Evolutionary conservation across 176 grass and related monocot species (phyloP).

Genomic region (Musa beccarii): DNA sequence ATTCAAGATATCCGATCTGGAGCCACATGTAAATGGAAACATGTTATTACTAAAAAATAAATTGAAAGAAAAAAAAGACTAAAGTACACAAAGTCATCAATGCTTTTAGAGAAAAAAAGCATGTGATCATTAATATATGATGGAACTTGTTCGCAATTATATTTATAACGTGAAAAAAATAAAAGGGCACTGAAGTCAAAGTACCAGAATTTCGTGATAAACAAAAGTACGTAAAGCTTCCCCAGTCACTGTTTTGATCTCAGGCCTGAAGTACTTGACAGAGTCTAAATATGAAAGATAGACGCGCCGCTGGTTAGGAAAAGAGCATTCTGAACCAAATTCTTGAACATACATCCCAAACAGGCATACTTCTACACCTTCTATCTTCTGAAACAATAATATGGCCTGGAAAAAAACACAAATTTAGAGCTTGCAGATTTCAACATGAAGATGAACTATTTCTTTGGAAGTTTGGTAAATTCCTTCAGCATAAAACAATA

Average conservation of each 20-base stretch:
- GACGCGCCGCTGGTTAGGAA: slow-evolving; percentile 79
- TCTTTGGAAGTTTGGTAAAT: not conserved
- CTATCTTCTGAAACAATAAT: slow-evolving; percentile 97
- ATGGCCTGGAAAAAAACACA: slow-evolving; percentile 60
- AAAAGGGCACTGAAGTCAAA: not conserved
- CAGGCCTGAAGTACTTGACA: slow-evolving; percentile 97
- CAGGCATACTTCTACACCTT: slow-evolving; percentile 98
- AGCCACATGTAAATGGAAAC: slow-evolving; percentile 15
- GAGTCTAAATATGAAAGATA: slow-evolving; percentile 99
- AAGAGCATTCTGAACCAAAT: slow-evolving; percentile 83
- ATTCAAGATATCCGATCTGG: slow-evolving; percentile 99
- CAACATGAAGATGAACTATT: not conserved
- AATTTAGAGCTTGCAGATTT: not conserved
- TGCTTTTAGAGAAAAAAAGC: slow-evolving; percentile 11
- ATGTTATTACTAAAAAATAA: not conserved
- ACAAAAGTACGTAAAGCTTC: slow-evolving; percentile 91
- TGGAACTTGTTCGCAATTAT: not conserved
- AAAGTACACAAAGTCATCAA: not conserved
- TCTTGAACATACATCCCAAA: slow-evolving; percentile 99
- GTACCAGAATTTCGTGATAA: slow-evolving; percentile 99
- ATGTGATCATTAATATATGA: not conserved
- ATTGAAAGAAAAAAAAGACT: not conserved
- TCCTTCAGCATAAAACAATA: not conserved
- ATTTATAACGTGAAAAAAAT: not conserved
- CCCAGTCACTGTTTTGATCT: slow-evolving; percentile 64